Conservation (phyloP, 257 asterid genomes). For the Eucommia ulmoides region DNA sequence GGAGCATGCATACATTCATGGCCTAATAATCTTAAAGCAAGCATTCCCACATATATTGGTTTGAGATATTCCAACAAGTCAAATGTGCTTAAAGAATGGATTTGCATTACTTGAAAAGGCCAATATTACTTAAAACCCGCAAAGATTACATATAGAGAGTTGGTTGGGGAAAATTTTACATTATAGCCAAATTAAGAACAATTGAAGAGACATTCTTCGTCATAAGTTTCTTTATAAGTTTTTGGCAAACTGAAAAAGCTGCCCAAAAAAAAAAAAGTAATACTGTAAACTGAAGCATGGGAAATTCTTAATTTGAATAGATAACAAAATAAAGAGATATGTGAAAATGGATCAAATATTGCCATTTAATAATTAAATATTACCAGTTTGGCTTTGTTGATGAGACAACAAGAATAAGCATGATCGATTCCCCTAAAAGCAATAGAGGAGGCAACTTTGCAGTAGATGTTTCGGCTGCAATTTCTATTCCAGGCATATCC, state of each 20-base stretch:
- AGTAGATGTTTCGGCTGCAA: conserved; percentile 69
- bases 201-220: conserved; percentile 85
- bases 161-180: conserved; percentile 23
- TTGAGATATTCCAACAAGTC: too few species aligned
- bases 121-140: too few species aligned
- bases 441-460: conserved; percentile 61
- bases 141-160: too few species aligned
- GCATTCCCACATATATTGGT: too few species aligned
- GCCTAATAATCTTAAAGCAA: too few species aligned
- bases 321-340: too few species aligned
- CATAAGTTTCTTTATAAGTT: conserved; percentile 51
- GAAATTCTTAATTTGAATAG: too few species aligned
- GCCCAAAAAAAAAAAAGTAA: conserved; percentile 10
- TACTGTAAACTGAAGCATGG: too few species aligned
- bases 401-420: conserved; percentile 30
- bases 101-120: too few species aligned
- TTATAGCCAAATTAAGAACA: conserved; percentile 72
- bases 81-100: too few species aligned
- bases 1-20: too few species aligned
- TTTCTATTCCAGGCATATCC: conserved; percentile 56
- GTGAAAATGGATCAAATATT: not conserved
- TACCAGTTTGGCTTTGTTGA: conserved; percentile 33
- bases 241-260: conserved; percentile 62
- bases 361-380: not conserved
- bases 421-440: conserved; percentile 28